Conservation (phyloP, 176 grass and related monocot species). For the Panicum miliaceum region DNA sequence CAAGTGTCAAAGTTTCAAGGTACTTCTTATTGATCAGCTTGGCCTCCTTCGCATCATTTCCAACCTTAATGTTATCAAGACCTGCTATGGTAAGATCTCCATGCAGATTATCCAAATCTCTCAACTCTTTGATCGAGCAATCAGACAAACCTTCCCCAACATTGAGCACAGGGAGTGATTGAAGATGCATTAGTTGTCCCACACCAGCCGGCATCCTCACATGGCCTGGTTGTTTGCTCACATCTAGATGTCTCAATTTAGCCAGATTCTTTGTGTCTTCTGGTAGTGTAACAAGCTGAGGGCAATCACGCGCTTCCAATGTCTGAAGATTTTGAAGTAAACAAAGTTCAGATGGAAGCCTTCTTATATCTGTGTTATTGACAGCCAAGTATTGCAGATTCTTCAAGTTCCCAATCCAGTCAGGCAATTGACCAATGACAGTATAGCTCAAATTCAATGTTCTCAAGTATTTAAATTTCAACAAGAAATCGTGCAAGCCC, state of each 20-base stretch:
- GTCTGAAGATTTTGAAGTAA: constrained; percentile 41
- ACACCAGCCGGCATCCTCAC: constrained; percentile 46
- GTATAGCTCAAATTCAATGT: constrained; percentile 48
- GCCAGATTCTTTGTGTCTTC: neutral
- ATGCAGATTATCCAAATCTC: constrained; percentile 25
- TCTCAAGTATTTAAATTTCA: constrained; percentile 29
- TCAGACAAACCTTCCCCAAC: constrained; percentile 5
- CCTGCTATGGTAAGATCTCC: neutral
- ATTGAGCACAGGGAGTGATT: constrained; percentile 31
- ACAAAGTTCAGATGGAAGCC: constrained; percentile 32
- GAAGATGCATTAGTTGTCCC: constrained; percentile 24
- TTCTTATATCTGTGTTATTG: constrained; percentile 47
- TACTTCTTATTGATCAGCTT: constrained; percentile 39
- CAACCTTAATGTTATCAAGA: constrained; percentile 29
- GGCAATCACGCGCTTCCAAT: constrained; percentile 39
- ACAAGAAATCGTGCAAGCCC: constrained; percentile 45
- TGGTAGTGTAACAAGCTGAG: constrained; percentile 40
- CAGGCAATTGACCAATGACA: constrained; percentile 35
- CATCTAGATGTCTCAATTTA: constrained; percentile 34
- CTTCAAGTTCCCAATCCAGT: constrained; percentile 36
- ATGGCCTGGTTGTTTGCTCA: constrained; percentile 24
- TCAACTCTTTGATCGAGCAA: constrained; percentile 39
- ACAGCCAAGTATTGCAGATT: constrained; percentile 42
- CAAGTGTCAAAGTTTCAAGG: constrained; percentile 39
- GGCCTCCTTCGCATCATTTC: constrained; percentile 23